phyloP scores from a whole-genome alignment of 371 early-diverging fungal genomes.

The Thermomucor indicae-seudaticae region DNA sequence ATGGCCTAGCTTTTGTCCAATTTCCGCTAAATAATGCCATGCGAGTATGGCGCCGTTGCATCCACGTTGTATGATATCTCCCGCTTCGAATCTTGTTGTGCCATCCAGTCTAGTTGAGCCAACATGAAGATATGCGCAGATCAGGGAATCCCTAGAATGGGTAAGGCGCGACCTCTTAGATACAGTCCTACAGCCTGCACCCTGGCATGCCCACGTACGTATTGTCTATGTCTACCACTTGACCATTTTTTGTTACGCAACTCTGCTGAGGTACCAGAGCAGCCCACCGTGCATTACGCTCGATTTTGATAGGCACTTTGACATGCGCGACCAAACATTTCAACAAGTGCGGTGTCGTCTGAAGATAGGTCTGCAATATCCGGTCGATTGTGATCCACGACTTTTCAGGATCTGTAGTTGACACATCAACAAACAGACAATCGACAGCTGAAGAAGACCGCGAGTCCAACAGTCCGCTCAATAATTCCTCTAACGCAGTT shows the following conservation, averaged over 20 bases:
- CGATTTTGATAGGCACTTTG: not conserved
- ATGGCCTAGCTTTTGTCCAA: constrained; percentile 36
- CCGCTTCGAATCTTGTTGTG: constrained; percentile 1
- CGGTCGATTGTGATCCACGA: constrained; percentile 13
- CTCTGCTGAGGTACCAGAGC: constrained; percentile 26
- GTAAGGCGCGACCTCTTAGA: no score
- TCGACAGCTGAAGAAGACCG: not conserved
- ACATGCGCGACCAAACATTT: constrained; percentile 13
- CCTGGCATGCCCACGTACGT: no score
- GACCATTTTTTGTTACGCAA: constrained; percentile 19
- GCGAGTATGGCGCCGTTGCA: constrained; percentile 31
- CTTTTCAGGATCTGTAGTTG: not conserved
- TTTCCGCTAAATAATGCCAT: constrained; percentile 40
- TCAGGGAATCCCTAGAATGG: not conserved
- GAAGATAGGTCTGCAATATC: constrained; percentile 4
- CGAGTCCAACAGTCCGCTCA: no score
- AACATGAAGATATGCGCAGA: constrained; percentile 22
- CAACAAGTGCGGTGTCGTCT: constrained; percentile 5
- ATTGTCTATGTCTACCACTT: constrained; percentile 1
- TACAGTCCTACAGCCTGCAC: no score
- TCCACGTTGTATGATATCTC: constrained; percentile 16
- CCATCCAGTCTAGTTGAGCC: constrained; percentile 27
- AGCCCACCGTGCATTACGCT: not conserved
- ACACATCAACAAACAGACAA: constrained; percentile 19
- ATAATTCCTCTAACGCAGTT: no score